Evolutionary conservation across 2,329 filamentous ascomycete species (phyloP).

Genomic region (Lachnellula cervina): DNA sequence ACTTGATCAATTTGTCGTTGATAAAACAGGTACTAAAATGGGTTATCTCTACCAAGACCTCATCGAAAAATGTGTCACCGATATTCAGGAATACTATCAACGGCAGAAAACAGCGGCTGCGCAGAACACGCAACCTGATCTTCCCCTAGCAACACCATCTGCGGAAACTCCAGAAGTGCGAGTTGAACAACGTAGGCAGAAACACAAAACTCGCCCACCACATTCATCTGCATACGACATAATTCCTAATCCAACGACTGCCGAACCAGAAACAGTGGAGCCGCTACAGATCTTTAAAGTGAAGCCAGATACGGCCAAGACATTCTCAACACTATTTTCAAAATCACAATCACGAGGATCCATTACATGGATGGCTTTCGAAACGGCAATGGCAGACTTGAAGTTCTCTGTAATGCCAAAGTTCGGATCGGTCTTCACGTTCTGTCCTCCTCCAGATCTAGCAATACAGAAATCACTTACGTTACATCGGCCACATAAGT

Average conservation of each 20-base stretch:
- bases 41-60: conserved; percentile 41
- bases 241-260: conserved; percentile 1
- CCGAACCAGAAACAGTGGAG: background rate
- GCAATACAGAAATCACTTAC: conserved; percentile 1
- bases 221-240: conserved; percentile 35
- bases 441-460: background rate
- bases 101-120: conserved; percentile 19
- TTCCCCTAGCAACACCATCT: conserved; percentile 5
- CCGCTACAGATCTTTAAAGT: conserved; percentile 32
- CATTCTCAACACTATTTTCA: conserved; percentile 34
- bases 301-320: conserved; percentile 33
- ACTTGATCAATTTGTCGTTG: conserved; percentile 35
- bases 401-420: conserved; percentile 39
- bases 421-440: conserved; percentile 34
- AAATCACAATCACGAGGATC: conserved; percentile 18
- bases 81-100: conserved; percentile 31
- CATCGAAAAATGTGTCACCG: conserved; percentile 35
- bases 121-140: conserved; percentile 7
- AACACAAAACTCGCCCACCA: conserved; percentile 41
- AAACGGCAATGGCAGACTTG: conserved; percentile 38
- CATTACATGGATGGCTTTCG: conserved; percentile 29
- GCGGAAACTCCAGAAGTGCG: conserved; percentile 19
- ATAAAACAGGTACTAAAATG: conserved; percentile 37
- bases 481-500: conserved; percentile 3
- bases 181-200: conserved; percentile 35